These are phyloP conservation scores for Didymella lethalis DNA, from an alignment of 2,329 filamentous ascomycete species.

Conservation along the genomic window DNA sequence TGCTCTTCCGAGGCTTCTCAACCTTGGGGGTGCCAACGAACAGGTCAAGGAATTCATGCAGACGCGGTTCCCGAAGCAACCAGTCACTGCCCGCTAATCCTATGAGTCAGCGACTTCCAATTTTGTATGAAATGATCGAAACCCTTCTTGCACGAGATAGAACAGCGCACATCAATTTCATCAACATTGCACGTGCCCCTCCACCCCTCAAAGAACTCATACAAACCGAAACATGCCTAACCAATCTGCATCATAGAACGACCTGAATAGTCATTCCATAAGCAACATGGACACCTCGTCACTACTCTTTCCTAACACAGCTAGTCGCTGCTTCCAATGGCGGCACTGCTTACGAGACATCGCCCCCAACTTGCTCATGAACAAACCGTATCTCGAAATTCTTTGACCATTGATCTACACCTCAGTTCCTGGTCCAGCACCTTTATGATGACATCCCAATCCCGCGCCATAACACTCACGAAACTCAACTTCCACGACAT, in stretches of 20 bases:
- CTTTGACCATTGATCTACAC: neutral
- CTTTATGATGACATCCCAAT: neutral
- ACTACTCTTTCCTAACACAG: conserved; percentile 2
- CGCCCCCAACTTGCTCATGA: neutral
- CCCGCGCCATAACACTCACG: neutral
- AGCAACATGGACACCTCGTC: no score
- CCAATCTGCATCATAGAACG: no score
- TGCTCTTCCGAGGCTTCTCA: conserved; percentile 33
- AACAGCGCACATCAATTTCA: no score
- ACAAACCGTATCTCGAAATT: no score
- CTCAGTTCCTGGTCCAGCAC: neutral
- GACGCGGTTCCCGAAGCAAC: conserved; percentile 11
- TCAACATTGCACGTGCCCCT: no score
- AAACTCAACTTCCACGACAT: conserved; percentile 1
- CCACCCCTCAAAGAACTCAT: no score
- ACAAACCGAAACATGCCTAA: no score
- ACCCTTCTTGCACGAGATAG: no score
- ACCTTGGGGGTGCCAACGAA: conserved; percentile 38
- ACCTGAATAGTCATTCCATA: no score
- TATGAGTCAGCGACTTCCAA: no score
- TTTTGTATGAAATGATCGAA: no score
- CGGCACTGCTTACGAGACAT: neutral
- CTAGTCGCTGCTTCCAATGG: neutral
- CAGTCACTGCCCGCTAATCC: neutral
- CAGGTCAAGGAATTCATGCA: conserved; percentile 47